Conservation (phyloP, 306 rosid species). For the Malus domestica region DNA sequence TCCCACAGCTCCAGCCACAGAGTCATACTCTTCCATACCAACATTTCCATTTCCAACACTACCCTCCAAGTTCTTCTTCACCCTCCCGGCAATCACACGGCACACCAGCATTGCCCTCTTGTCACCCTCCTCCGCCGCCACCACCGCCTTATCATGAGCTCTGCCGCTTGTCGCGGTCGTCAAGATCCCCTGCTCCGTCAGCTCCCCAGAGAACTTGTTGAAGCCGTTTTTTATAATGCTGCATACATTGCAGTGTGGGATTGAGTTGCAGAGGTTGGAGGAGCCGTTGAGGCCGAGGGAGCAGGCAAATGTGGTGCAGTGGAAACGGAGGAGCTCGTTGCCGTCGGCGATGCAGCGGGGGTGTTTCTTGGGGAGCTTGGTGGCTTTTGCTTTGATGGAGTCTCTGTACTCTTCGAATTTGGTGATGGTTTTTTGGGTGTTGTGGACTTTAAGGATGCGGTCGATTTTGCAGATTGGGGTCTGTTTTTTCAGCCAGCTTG, state of each 20-base stretch:
- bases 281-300: slow-evolving; percentile 82
- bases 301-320: slow-evolving; percentile 71
- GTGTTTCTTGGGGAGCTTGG: slow-evolving; percentile 61
- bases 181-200: slow-evolving; percentile 41
- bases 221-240: slow-evolving; percentile 72
- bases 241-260: slow-evolving; percentile 62
- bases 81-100: slow-evolving; percentile 94
- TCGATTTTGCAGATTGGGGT: slow-evolving; percentile 84
- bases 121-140: slow-evolving; percentile 19
- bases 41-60: slow-evolving; percentile 13
- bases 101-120: slow-evolving; percentile 94
- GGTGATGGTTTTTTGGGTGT: slow-evolving; percentile 64
- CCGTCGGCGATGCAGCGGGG: slow-evolving; percentile 96
- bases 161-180: slow-evolving; percentile 89
- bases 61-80: slow-evolving; percentile 71
- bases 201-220: slow-evolving; percentile 26
- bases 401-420: slow-evolving; percentile 88
- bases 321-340: slow-evolving; percentile 85
- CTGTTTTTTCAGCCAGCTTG: slow-evolving; percentile 93
- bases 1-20: slow-evolving; percentile 67
- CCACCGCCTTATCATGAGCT: slow-evolving; percentile 67
- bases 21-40: slow-evolving; percentile 67
- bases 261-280: slow-evolving; percentile 73
- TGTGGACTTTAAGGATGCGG: slow-evolving; percentile 84
- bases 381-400: slow-evolving; percentile 73